These are phyloP conservation scores for Drosera capensis DNA, from an alignment of 148 eudicot species.

Conservation along the genomic window DNA sequence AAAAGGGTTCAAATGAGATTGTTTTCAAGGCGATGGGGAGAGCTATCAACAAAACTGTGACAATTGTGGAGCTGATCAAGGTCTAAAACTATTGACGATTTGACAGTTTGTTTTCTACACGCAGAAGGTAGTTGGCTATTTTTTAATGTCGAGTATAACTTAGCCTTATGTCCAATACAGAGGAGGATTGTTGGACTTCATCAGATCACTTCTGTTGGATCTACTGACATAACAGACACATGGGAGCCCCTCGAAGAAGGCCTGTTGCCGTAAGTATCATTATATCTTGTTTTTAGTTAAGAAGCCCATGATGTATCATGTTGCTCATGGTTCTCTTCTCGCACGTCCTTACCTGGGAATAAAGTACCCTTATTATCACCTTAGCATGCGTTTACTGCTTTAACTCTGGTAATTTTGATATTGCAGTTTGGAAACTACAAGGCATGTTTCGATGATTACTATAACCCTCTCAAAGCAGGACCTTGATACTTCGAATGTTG, in stretches of 20 bases:
- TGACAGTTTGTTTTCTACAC: no score
- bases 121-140: background rate
- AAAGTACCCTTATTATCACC: background rate
- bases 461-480: constrained; percentile 51
- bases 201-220: constrained; percentile 42
- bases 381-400: background rate
- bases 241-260: constrained; percentile 75
- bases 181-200: constrained; percentile 51
- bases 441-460: constrained; percentile 62
- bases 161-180: constrained; percentile 7
- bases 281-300: constrained; percentile 1
- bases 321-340: background rate
- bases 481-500: constrained; percentile 46
- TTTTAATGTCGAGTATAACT: background rate
- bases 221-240: constrained; percentile 46
- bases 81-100: no score
- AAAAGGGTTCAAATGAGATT: constrained; percentile 50
- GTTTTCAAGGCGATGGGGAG: constrained; percentile 75
- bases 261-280: constrained; percentile 39
- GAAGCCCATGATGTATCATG: background rate
- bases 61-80: constrained; percentile 65
- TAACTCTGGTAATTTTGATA: background rate
- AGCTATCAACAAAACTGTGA: constrained; percentile 68
- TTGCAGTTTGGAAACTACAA: constrained; percentile 56
- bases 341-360: background rate